Percentiles rank a stretch among this genome's conserved stretches.
These are phyloP conservation scores for Quercus suber DNA, from an alignment of 306 rosid genomes.

Conservation along the genomic window DNA sequence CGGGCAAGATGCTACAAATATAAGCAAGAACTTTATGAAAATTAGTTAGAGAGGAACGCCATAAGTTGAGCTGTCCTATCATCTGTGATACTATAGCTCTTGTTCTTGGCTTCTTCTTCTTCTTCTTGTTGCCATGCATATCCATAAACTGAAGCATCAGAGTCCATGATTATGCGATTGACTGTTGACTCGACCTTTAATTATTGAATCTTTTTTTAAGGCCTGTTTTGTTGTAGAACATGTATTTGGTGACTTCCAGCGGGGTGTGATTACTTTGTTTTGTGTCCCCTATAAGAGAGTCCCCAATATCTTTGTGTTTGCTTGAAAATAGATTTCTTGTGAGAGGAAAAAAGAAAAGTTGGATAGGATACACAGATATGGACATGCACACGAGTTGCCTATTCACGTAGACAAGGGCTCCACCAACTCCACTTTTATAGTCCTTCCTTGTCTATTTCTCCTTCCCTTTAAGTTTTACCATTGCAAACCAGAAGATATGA, in stretches of 20 bases:
- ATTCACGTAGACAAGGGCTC: background rate
- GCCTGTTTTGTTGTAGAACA: background rate
- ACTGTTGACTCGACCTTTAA: background rate
- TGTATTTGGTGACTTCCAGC: slow-evolving; percentile 1
- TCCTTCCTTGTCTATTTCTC: background rate
- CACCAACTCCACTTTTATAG: background rate
- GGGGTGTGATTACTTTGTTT: background rate
- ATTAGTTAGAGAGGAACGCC: background rate
- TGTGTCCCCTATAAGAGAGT: background rate
- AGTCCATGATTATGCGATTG: background rate
- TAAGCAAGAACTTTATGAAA: background rate
- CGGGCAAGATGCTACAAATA: background rate
- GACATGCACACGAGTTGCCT: slow-evolving; percentile 18
- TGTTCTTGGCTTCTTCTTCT: background rate
- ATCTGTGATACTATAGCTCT: background rate
- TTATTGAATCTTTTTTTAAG: background rate
- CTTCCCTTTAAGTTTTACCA: background rate
- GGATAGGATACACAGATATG: slow-evolving; percentile 5
- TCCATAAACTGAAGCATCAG: background rate
- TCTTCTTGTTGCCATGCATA: background rate
- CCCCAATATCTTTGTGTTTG: background rate
- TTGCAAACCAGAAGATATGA: background rate
- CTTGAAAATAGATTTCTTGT: background rate
- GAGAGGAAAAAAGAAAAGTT: background rate
- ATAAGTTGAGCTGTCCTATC: background rate